Percentiles rank a stretch among this genome's conserved stretches.
phyloP scores from a whole-genome alignment of 228 moss, liverwort and hornwort species.

The Sphagnum fallax region DNA sequence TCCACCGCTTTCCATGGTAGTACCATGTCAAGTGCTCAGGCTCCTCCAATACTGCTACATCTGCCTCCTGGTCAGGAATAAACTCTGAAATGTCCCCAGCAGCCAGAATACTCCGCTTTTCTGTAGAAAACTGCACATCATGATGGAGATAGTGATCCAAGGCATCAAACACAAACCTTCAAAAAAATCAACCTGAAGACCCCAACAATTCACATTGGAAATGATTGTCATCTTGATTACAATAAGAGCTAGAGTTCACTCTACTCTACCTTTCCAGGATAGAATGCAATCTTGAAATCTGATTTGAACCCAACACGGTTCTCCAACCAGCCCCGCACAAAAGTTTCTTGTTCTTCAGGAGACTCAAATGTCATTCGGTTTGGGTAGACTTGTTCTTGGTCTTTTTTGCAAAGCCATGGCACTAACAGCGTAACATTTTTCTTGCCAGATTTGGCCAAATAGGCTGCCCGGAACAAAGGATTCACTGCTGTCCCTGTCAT shows the following conservation, averaged over 20 bases:
- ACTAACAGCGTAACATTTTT: conserved; percentile 90
- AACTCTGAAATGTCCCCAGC: conserved; percentile 86
- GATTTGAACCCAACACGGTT: conserved; percentile 88
- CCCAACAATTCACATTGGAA: too few relatives aligned
- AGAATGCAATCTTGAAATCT: conserved; percentile 94
- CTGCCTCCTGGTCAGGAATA: conserved; percentile 83
- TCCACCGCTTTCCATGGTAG: conserved; percentile 93
- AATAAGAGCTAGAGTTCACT: too few relatives aligned
- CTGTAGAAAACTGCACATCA: conserved; percentile 67
- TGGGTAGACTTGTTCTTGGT: conserved; percentile 94
- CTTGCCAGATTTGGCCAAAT: conserved; percentile 80
- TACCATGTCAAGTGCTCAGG: conserved; percentile 98
- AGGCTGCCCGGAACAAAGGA: conserved; percentile 95
- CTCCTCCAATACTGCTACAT: conserved; percentile 95
- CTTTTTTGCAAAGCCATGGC: conserved; percentile 89
- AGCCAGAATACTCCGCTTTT: conserved; percentile 88
- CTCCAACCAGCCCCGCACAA: conserved; percentile 94
- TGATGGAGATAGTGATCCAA: too few relatives aligned
- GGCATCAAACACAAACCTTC: too few relatives aligned
- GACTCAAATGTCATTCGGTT: conserved; percentile 85
- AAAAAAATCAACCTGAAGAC: too few relatives aligned
- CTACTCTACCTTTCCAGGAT: conserved; percentile 79
- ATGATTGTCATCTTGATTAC: too few relatives aligned
- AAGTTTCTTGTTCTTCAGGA: conserved; percentile 82
- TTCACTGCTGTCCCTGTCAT: conserved; percentile 99